Percentiles rank a stretch among this genome's conserved stretches.
phyloP scores from a whole-genome alignment of 257 asterid species.

The Anisodus acutangulus region DNA sequence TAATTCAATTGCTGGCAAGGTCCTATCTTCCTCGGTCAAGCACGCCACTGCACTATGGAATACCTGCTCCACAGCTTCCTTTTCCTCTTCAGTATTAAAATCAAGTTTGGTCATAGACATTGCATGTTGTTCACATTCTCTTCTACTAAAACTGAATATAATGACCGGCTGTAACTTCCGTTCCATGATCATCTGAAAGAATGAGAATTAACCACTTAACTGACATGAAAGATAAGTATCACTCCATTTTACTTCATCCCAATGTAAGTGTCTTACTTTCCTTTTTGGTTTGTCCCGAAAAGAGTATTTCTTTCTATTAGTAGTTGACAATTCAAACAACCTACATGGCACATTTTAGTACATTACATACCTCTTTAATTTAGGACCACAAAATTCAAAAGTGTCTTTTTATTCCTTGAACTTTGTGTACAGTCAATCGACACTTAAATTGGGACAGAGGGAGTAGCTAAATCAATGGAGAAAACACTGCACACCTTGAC shows the following conservation, averaged over 20 bases:
- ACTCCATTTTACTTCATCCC: background rate
- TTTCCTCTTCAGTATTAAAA: constrained; percentile 85
- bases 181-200: constrained; percentile 92
- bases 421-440: too few species aligned
- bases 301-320: too few species aligned
- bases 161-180: constrained; percentile 95
- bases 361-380: too few species aligned
- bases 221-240: background rate
- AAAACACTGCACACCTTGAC: constrained; percentile 64
- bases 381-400: too few species aligned
- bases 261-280: too few species aligned
- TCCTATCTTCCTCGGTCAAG: constrained; percentile 89
- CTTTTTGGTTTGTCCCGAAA: too few species aligned
- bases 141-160: constrained; percentile 93
- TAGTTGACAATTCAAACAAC: too few species aligned
- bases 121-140: constrained; percentile 99
- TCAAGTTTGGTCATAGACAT: constrained; percentile 98
- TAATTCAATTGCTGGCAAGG: constrained; percentile 84
- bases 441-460: too few species aligned
- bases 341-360: too few species aligned
- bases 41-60: constrained; percentile 78
- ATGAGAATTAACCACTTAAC: constrained; percentile 27
- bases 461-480: background rate
- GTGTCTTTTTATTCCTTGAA: too few species aligned
- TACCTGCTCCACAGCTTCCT: constrained; percentile 83